Percentiles rank a stretch among this genome's conserved stretches.
Conservation (phyloP, 495 filamentous ascomycete genomes). For the Poronia punctata region DNA sequence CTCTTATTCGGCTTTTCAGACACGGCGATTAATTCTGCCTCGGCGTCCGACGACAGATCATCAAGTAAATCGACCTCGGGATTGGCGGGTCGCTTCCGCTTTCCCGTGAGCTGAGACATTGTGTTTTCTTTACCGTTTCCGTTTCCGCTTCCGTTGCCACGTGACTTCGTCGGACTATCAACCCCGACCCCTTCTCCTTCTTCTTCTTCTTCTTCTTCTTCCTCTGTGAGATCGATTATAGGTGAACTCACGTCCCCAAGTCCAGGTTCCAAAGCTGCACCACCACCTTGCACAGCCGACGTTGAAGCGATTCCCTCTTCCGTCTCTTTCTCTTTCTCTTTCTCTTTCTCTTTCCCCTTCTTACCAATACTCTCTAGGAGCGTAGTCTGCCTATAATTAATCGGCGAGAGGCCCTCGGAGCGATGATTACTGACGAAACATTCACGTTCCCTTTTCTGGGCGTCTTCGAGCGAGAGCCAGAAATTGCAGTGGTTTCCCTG, state of each 20-base stretch:
- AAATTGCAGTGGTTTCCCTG: slow-evolving; percentile 51
- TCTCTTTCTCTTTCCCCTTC: slow-evolving; percentile 19
- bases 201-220: slow-evolving; percentile 10
- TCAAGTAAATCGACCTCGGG: slow-evolving; percentile 12
- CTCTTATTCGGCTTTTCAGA: slow-evolving; percentile 10
- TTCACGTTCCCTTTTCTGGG: slow-evolving; percentile 46
- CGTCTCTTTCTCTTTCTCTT: no score
- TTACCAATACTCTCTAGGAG: slow-evolving; percentile 19
- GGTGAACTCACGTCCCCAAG: no score
- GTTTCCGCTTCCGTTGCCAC: background rate
- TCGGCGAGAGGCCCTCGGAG: slow-evolving; percentile 22
- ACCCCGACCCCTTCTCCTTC: background rate
- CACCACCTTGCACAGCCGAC: no score
- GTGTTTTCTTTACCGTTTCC: background rate
- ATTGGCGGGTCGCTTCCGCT: slow-evolving; percentile 14
- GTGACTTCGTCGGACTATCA: background rate
- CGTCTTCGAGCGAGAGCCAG: slow-evolving; percentile 66
- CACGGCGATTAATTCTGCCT: slow-evolving; percentile 13
- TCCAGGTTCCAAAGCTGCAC: no score
- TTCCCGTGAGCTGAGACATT: background rate
- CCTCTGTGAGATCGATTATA: no score
- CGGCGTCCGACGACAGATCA: slow-evolving; percentile 18
- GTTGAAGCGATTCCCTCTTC: no score
- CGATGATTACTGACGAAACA: slow-evolving; percentile 42
- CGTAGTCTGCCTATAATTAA: slow-evolving; percentile 14